Evolutionary conservation across 768 basidiomycete genomes (phyloP), one percentile per base, ranked within the genome.

Genomic region (Rhodotorula graminis): DNA sequence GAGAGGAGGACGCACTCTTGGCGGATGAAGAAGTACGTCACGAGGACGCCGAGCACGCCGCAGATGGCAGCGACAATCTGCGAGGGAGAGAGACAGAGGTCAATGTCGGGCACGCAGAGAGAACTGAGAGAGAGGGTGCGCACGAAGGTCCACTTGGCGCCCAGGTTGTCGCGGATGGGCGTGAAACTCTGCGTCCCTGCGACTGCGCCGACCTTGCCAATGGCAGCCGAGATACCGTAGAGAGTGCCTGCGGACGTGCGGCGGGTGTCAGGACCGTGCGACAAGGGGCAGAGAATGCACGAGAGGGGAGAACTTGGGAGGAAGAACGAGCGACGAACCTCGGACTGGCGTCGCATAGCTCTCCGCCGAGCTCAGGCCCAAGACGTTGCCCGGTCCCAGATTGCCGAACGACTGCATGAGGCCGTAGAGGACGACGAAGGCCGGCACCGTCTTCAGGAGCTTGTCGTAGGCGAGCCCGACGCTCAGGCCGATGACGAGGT

Each of bases 161-260:
- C 89, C n/a, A 88, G 85, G 77, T 88, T 84, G 66, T 82, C 81
- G 77, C 88, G 86, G 71, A 89, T 88, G 8, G 88, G 88, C 7
- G 87, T 88, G 79, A 89, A 89, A 2, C 85, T 87, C 76, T 89
- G 88, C 10, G 29, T 46, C 7, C 60, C 88, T 63, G 89, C 70
- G n/a, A 87, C 89, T 29, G 89, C 90, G 10, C 89, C 89, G 5
- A 87, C 76, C 77, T 89, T 89, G 16, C 88, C 88, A 14, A 89
- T 81, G 0, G 88, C 88, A 15, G 88, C 88, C 40, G 86, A 86
- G 52, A 89, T 77, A 3, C 88, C 89, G 71, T 89, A 90, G 79
- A 18, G 15, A 0, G 40, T 46, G 55, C n/a, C 47, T 49, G 19
- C 23, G 47, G 8, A 21, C 37, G 37, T 37, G 37, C 37, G 19